phyloP scores from a whole-genome alignment of 768 basidiomycete species.

The Lyophyllum semitale region DNA sequence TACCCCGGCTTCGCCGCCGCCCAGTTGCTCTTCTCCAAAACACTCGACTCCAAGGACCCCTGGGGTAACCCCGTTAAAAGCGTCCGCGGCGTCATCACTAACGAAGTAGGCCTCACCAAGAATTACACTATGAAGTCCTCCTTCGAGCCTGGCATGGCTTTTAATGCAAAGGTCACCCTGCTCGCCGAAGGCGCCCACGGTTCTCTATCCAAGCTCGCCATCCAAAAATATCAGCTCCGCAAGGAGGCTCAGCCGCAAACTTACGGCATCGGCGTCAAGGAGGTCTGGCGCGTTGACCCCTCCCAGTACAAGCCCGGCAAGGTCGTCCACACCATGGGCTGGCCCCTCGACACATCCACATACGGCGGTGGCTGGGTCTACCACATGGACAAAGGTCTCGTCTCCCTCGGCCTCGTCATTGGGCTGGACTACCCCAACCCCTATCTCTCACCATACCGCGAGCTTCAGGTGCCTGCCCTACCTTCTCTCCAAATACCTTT shows the following conservation, averaged over 20 bases:
- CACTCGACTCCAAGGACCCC: constrained; percentile 40
- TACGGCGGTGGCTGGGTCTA: constrained; percentile 96
- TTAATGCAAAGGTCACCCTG: constrained; percentile 88
- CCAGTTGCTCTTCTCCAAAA: constrained; percentile 68
- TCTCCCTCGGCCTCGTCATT: constrained; percentile 88
- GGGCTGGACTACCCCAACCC: constrained; percentile 96
- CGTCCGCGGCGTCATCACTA: constrained; percentile 83
- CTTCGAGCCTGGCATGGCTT: constrained; percentile 97
- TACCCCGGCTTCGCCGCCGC: constrained; percentile 98
- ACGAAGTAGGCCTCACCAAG: constrained; percentile 91
- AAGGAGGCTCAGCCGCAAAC: constrained; percentile 82
- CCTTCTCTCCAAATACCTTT: background rate
- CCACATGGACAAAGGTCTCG: constrained; percentile 91
- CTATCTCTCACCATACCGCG: constrained; percentile 87
- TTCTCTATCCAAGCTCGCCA: constrained; percentile 78
- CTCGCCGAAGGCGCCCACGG: constrained; percentile 97
- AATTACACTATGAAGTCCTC: constrained; percentile 75
- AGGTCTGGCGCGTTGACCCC: constrained; percentile 89
- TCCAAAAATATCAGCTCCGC: constrained; percentile 74
- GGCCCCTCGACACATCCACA: constrained; percentile 82
- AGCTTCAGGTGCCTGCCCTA: constrained; percentile 73
- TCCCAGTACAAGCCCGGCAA: constrained; percentile 67
- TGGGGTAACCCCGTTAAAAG: constrained; percentile 45
- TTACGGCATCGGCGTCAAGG: constrained; percentile 94
- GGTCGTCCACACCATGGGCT: constrained; percentile 93